Percentiles rank a stretch among this genome's conserved stretches.
Conservation (phyloP, 257 asterid genomes). For the Knoxia roxburghii region DNA sequence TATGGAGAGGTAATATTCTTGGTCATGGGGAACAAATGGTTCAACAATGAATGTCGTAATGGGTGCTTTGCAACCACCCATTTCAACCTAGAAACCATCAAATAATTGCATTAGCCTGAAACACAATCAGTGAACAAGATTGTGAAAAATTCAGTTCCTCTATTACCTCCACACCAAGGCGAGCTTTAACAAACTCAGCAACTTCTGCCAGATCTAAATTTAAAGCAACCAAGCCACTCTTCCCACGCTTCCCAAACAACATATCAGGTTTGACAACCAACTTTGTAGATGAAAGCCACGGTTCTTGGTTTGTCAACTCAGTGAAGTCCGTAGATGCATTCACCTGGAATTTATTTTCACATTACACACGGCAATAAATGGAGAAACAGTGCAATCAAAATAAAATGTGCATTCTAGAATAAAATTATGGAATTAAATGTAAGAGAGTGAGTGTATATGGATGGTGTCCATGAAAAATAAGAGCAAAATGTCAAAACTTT, state of each 20-base stretch:
- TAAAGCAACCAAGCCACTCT: slow-evolving; percentile 88
- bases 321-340: slow-evolving; percentile 64
- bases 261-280: slow-evolving; percentile 91
- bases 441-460: neutral
- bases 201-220: slow-evolving; percentile 78
- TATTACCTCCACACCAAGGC: slow-evolving; percentile 84
- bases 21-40: slow-evolving; percentile 87
- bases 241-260: slow-evolving; percentile 94
- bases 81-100: slow-evolving; percentile 59
- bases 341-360: slow-evolving; percentile 35
- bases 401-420: neutral
- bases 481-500: neutral
- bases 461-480: neutral
- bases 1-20: slow-evolving; percentile 73
- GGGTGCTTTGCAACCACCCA: slow-evolving; percentile 95
- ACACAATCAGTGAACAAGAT: slow-evolving; percentile 12
- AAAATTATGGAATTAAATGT: neutral
- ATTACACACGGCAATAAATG: neutral
- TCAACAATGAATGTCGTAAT: slow-evolving; percentile 86
- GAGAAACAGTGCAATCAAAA: neutral
- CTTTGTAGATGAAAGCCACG: slow-evolving; percentile 85
- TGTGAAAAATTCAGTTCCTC: slow-evolving; percentile 2
- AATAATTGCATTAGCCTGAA: slow-evolving; percentile 20
- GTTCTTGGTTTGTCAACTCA: slow-evolving; percentile 70
- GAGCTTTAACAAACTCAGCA: slow-evolving; percentile 78